Percentiles rank a stretch among this genome's conserved stretches.
These are phyloP conservation scores for Pseudozyma tsukubaensis DNA, from an alignment of 1,284 basidiomycete genomes.

Conservation along the genomic window DNA sequence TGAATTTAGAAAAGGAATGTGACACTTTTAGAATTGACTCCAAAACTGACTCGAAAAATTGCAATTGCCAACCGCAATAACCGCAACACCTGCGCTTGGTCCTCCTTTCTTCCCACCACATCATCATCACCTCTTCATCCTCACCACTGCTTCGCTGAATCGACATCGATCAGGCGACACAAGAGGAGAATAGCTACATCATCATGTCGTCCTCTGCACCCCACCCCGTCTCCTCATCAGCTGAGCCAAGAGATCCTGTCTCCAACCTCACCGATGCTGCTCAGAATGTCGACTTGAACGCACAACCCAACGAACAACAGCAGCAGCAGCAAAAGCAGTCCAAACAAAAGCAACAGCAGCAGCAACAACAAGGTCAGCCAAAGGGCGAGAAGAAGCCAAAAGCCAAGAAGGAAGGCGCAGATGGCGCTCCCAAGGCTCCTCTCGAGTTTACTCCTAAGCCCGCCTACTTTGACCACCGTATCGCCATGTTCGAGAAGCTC, in stretches of 20 bases:
- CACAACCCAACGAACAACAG: slow-evolving; percentile 24
- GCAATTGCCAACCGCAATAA: not conserved
- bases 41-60: slow-evolving; percentile 14
- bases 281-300: slow-evolving; percentile 42
- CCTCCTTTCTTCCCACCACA: not conserved
- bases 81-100: slow-evolving; percentile 8
- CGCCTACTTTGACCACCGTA: slow-evolving; percentile 86
- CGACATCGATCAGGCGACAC: not conserved
- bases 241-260: slow-evolving; percentile 50
- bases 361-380: slow-evolving; percentile 25
- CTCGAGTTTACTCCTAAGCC: slow-evolving; percentile 80
- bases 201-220: slow-evolving; percentile 49
- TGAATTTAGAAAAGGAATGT: no score
- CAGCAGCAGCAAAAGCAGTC: slow-evolving; percentile 25
- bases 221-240: slow-evolving; percentile 53
- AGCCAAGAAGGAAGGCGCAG: slow-evolving; percentile 43
- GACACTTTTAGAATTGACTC: not conserved
- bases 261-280: slow-evolving; percentile 51
- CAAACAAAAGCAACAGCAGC: slow-evolving; percentile 30
- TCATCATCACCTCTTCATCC: not conserved
- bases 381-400: slow-evolving; percentile 62
- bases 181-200: slow-evolving; percentile 1
- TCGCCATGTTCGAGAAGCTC: slow-evolving; percentile 89
- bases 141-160: not conserved
- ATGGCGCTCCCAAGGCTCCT: slow-evolving; percentile 48